These are phyloP conservation scores for Prunus mongolica DNA, from an alignment of 306 rosid species.

Conservation along the genomic window DNA sequence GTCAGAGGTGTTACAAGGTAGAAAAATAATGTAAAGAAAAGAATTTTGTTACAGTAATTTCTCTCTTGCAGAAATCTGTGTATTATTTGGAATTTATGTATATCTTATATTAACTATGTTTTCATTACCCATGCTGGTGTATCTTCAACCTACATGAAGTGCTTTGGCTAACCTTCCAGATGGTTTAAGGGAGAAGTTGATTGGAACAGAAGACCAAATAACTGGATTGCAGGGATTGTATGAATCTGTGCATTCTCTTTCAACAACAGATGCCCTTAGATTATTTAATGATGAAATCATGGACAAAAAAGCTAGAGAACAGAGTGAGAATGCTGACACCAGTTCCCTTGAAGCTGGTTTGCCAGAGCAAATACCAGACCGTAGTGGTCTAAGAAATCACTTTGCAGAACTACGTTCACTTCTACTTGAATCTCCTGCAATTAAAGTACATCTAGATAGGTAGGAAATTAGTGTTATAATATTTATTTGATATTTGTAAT, in stretches of 20 bases:
- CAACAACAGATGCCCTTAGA: conserved; percentile 61
- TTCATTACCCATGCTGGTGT: conserved; percentile 4
- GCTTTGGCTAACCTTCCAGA: conserved; percentile 68
- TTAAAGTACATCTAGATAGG: conserved; percentile 35
- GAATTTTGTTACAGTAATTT: background rate
- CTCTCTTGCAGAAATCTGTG: background rate
- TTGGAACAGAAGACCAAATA: conserved; percentile 46
- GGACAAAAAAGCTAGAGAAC: conserved; percentile 31
- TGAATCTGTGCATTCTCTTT: conserved; percentile 58
- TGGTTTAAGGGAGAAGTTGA: conserved; percentile 52
- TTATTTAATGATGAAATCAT: conserved; percentile 45
- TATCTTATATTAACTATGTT: conserved; percentile 7
- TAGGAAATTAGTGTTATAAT: conserved; percentile 3
- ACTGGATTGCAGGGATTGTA: conserved; percentile 47
- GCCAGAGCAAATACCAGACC: conserved; percentile 29
- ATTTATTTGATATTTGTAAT: background rate
- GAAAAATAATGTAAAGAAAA: background rate
- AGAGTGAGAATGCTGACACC: conserved; percentile 21
- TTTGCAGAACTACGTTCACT: conserved; percentile 45
- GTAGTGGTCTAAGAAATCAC: conserved; percentile 32
- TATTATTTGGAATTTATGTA: background rate
- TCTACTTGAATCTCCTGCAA: conserved; percentile 42
- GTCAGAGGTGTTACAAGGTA: conserved; percentile 86
- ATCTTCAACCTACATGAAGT: conserved; percentile 29
- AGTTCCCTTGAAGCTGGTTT: conserved; percentile 14